phyloP scores from a whole-genome alignment of 2,329 filamentous ascomycete species.

The Tolypocladium cylindrosporum region DNA sequence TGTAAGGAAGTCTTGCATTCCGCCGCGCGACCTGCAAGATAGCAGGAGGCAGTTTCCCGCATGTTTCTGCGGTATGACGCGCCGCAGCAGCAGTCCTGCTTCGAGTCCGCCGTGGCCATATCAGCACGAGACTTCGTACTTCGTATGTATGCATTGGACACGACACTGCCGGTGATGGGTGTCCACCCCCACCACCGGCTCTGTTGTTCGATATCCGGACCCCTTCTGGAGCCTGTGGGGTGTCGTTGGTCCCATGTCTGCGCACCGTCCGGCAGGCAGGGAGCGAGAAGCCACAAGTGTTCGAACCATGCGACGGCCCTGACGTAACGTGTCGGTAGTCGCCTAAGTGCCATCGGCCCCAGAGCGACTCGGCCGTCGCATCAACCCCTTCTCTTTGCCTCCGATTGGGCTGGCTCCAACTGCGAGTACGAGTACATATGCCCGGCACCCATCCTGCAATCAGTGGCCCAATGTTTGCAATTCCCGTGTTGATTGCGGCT shows the following conservation, averaged over 20 bases:
- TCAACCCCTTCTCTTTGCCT: not conserved
- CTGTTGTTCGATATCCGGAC: not conserved
- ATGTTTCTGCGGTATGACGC: not conserved
- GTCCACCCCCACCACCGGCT: not conserved
- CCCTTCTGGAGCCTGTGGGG: conserved; percentile 1
- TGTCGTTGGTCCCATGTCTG: not conserved
- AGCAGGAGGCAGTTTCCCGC: not conserved
- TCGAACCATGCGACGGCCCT: conserved; percentile 1
- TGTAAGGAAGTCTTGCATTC: not conserved
- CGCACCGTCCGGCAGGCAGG: not conserved
- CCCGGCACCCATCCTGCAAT: not conserved
- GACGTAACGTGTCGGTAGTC: conserved; percentile 7
- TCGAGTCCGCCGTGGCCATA: not conserved
- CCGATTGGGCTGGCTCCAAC: not conserved
- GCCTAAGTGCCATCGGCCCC: not conserved
- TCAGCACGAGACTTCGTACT: not conserved
- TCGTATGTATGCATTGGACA: not conserved
- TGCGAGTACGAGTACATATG: not conserved
- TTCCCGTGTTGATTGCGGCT: not conserved
- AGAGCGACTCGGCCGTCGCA: conserved; percentile 2
- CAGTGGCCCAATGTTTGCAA: not conserved
- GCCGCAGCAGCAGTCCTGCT: not conserved
- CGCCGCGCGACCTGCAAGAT: not conserved
- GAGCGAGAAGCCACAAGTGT: not conserved
- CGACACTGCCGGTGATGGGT: not conserved